Base-by-base conservation (phyloP, 2,329 filamentous ascomycete species). In the Paecilomyces niveus region DNA sequence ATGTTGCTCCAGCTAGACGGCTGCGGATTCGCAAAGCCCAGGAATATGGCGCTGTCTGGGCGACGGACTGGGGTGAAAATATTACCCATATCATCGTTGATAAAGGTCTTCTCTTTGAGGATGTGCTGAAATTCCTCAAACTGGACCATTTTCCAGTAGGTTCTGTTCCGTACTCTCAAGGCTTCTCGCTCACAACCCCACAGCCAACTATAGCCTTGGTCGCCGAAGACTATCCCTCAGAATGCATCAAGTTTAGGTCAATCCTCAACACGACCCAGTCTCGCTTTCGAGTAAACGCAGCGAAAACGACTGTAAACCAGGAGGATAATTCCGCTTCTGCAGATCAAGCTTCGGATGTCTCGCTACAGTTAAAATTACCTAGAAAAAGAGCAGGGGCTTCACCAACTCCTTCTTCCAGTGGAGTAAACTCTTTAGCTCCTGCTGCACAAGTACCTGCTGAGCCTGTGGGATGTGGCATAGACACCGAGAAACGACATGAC, bases 1-100 rank as follows among this genome's bases (percentile, higher is more conserved):
- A 93, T 62, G 81, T 89, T 53, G 84, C 87, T 32, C 82, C 83
- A 10, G 79, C 83, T 7, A 83, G 92, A 45, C 84, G 83, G 57
- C 73, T 86, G 59, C 86, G 89, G 3, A 96, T 97, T 56, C 82
- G 82, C 31, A 92, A 88, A 70, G 87, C 89, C 0, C 81, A 85
- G 55, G 86, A 91, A 66, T 86, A 86, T 70, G 93, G 93, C 51
- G 93, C 88, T 1, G 76, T 71, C 0, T 94, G 92, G 86, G 82
- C 85, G 29, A 81, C 80, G 55, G 74, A 79, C 0, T 83, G 87
- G 68, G 72, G 72, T 31, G 65, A 71, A 0, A 73, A 74, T 22
- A 83, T 94, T 15, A 95, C 89, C 0, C 90, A 96, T 74, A 77
- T 96, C 54, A 81, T 97, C 59, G 87, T 91, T 1, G 92, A 97